A percentile compares a stretch with the other conserved stretches of the same genome.
phyloP scores from a whole-genome alignment of 768 basidiomycete genomes.

The Lactifluus rugatus region DNA sequence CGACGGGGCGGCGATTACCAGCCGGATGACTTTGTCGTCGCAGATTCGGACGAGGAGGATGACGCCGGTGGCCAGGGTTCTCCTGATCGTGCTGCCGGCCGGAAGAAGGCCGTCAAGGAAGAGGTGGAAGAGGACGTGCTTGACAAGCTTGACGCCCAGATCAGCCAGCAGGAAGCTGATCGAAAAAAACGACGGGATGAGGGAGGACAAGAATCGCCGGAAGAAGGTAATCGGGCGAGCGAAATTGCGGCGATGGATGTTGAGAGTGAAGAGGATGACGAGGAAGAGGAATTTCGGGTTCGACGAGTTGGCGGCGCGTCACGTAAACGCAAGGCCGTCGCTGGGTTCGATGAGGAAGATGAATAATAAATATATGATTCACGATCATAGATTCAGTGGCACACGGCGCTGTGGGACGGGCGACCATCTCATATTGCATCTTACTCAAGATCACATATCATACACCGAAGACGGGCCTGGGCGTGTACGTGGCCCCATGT shows the following conservation, averaged over 20 bases:
- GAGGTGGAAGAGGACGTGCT: conserved; percentile 49
- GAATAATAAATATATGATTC: conserved; percentile 32
- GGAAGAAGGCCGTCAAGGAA: conserved; percentile 30
- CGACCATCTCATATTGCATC: not conserved
- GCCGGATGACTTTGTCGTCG: conserved; percentile 78
- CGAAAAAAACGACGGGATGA: conserved; percentile 34
- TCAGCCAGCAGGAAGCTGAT: conserved; percentile 45
- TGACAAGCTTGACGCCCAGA: conserved; percentile 62
- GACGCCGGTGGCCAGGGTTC: conserved; percentile 11
- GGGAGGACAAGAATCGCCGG: conserved; percentile 20
- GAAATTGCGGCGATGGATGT: conserved; percentile 57
- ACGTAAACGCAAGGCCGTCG: conserved; percentile 48
- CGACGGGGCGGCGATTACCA: conserved; percentile 63
- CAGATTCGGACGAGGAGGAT: conserved; percentile 53
- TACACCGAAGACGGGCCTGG: not conserved
- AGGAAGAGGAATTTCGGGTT: conserved; percentile 57
- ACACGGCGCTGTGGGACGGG: not conserved
- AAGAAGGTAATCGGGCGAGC: conserved; percentile 26
- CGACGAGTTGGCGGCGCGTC: conserved; percentile 39
- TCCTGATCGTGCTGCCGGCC: conserved; percentile 7
- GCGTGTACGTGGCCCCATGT: not conserved
- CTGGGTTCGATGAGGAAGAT: conserved; percentile 51
- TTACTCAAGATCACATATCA: not conserved
- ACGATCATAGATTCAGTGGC: not conserved
- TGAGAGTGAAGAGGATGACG: conserved; percentile 50